Conservation (phyloP, 1,284 basidiomycete genomes). For the Marasmius oreades region DNA sequence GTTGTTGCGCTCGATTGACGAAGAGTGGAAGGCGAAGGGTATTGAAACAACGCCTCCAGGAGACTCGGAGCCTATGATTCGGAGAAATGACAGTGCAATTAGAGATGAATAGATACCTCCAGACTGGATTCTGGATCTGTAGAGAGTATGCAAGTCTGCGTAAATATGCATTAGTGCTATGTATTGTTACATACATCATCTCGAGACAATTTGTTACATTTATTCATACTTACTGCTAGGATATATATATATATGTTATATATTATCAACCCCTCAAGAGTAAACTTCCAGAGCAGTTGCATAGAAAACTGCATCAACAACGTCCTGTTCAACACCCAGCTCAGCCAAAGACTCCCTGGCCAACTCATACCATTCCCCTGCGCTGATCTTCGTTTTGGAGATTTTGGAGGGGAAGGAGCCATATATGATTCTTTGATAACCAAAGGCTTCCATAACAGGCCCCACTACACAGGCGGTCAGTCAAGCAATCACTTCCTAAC, state of each 20-base stretch:
- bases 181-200: too few species aligned
- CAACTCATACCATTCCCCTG: slow-evolving; percentile 78
- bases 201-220: too few species aligned
- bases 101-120: neutral
- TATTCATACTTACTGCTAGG: too few species aligned
- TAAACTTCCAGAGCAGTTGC: slow-evolving; percentile 68
- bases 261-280: slow-evolving; percentile 24
- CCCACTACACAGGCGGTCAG: slow-evolving; percentile 46
- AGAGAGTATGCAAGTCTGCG: neutral
- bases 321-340: slow-evolving; percentile 76
- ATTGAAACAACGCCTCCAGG: too few species aligned
- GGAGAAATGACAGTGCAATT: neutral
- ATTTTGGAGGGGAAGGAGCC: slow-evolving; percentile 49
- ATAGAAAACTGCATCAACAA: slow-evolving; percentile 70
- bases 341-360: slow-evolving; percentile 80
- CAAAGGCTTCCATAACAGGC: slow-evolving; percentile 70
- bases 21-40: neutral
- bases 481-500: slow-evolving; percentile 16
- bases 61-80: too few species aligned
- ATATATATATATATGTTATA: neutral
- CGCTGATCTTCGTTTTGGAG: slow-evolving; percentile 42
- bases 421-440: slow-evolving; percentile 58
- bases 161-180: too few species aligned
- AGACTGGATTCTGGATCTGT: neutral
- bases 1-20: slow-evolving; percentile 45